Percentiles rank a stretch among this genome's conserved stretches.
phyloP scores from a whole-genome alignment of 768 basidiomycete species.

The Tulasnella calospora region DNA sequence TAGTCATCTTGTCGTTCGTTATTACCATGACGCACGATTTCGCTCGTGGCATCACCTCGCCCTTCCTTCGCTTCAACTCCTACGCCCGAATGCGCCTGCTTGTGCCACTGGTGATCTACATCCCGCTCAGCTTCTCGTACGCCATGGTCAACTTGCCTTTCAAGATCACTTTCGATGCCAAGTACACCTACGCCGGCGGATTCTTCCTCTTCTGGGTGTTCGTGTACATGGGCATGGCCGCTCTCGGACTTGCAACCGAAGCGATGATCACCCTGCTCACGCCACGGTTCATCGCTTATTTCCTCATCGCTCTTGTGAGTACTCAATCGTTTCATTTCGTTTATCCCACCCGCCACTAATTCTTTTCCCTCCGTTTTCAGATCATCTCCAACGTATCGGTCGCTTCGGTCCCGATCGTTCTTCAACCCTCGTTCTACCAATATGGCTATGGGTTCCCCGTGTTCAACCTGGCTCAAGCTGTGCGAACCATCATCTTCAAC shows the following conservation, averaged over 20 bases:
- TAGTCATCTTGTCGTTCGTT: constrained; percentile 15
- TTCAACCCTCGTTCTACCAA: constrained; percentile 36
- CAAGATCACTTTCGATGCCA: constrained; percentile 41
- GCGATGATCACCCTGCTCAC: constrained; percentile 38
- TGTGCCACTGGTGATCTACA: constrained; percentile 39
- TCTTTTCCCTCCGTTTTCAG: constrained; percentile 34
- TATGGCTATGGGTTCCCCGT: constrained; percentile 66
- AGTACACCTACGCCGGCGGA: constrained; percentile 34
- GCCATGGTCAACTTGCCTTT: constrained; percentile 44
- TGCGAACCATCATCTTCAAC: constrained; percentile 57
- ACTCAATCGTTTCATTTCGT: not conserved
- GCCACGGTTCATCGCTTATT: constrained; percentile 38
- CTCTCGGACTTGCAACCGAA: constrained; percentile 37
- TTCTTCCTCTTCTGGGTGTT: constrained; percentile 41
- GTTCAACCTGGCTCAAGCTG: constrained; percentile 59
- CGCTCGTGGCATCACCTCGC: constrained; percentile 36
- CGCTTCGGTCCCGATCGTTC: constrained; percentile 52
- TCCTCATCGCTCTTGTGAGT: constrained; percentile 33
- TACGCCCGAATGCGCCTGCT: constrained; percentile 40
- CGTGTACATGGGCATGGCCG: constrained; percentile 36
- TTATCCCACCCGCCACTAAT: constrained; percentile 33
- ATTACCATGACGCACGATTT: constrained; percentile 36
- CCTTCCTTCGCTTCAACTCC: constrained; percentile 38
- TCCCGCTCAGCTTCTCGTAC: constrained; percentile 42
- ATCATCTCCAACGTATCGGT: constrained; percentile 50